Evolutionary conservation across 345 rosid species (phyloP).

Genomic region (Eucalyptus rudis): DNA sequence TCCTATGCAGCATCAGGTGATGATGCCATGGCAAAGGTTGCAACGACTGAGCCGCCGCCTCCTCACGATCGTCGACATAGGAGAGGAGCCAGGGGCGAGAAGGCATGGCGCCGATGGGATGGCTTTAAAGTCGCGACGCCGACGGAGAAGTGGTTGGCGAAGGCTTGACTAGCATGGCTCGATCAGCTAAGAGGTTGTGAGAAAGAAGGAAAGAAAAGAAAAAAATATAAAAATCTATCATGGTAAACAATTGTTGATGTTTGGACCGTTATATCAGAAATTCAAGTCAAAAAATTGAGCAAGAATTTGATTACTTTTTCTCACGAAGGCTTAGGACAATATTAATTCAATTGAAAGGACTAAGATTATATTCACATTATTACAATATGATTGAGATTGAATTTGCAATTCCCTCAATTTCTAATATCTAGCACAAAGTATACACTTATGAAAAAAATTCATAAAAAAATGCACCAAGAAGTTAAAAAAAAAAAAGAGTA

Average conservation of each 20-base stretch:
- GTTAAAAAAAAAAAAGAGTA: not conserved
- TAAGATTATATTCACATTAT: not conserved
- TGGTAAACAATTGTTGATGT: not conserved
- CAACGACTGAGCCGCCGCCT: not conserved
- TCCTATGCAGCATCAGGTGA: not conserved
- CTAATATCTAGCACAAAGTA: not conserved
- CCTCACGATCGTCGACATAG: not conserved
- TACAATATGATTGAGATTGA: not conserved
- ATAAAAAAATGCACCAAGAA: not conserved
- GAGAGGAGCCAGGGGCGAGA: not conserved
- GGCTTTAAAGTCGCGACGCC: not conserved
- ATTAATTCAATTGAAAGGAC: not conserved
- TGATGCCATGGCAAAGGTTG: too few species aligned
- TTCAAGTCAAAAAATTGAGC: not conserved
- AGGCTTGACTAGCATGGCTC: not conserved
- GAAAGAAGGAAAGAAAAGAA: not conserved
- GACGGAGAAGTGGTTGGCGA: not conserved
- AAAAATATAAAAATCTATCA: not conserved
- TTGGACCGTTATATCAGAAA: not conserved
- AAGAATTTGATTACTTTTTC: not conserved
- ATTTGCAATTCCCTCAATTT: not conserved
- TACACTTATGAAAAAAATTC: not conserved
- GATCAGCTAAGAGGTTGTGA: not conserved
- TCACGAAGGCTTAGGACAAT: not conserved
- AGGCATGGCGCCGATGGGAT: not conserved